Evolutionary conservation across 257 asterid species (phyloP).

Genomic region (Rehmannia glutinosa): DNA sequence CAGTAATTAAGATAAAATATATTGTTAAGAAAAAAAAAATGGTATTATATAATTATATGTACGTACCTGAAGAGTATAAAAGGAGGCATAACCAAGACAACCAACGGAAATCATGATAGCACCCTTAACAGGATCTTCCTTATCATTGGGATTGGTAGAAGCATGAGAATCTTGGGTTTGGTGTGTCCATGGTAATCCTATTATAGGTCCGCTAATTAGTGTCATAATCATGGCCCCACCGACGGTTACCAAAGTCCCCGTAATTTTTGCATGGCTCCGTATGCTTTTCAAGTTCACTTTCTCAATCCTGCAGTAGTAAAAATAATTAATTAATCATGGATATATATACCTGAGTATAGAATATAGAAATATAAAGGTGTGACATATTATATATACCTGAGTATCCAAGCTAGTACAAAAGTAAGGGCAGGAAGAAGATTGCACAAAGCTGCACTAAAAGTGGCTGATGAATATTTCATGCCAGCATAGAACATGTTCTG

Average conservation of each 20-base stretch:
- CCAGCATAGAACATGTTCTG: background rate
- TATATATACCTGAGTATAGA: background rate
- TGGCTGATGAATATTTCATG: background rate
- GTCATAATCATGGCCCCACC: background rate
- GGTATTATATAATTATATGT: too few species aligned
- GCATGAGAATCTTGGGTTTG: background rate
- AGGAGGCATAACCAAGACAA: too few species aligned
- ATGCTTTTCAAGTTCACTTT: conserved; percentile 39
- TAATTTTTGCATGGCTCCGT: conserved; percentile 48
- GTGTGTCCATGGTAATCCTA: background rate
- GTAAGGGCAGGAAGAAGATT: conserved; percentile 70
- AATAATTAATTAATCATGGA: background rate
- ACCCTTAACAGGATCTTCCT: background rate
- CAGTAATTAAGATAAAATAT: background rate
- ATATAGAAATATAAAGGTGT: too few species aligned
- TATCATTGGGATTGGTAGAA: background rate
- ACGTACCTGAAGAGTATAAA: too few species aligned
- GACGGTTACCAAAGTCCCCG: conserved; percentile 62
- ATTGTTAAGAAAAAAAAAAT: too few species aligned
- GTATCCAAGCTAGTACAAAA: conserved; percentile 12
- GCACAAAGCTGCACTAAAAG: conserved; percentile 53
- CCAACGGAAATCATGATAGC: too few species aligned
- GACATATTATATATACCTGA: background rate
- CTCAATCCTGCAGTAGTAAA: conserved; percentile 42
- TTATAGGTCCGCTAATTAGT: background rate